Evolutionary conservation across 176 grass and related monocot genomes (phyloP), one percentile per base, ranked within the genome.

Genomic region (Raddia distichophylla): DNA sequence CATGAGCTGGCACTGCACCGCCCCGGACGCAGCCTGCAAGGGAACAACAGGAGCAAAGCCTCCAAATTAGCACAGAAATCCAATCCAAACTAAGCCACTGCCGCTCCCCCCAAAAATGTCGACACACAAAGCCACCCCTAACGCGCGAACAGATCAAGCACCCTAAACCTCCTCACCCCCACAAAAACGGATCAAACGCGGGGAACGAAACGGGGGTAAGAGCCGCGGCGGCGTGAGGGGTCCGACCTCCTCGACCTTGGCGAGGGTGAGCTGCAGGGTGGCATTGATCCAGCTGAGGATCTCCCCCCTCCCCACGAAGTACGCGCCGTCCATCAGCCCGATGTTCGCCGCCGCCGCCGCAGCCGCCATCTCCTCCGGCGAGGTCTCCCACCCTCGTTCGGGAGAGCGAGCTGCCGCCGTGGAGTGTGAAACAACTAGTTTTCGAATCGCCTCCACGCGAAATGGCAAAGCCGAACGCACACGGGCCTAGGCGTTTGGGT

Each of bases 251-350:
- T 97, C 94, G 56, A 97, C 91, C 86, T 97, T 97, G 65, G 72
- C 79, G 66, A 97, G 88, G 34, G 77, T 71, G 76, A 97, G 89
- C 76, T 97, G 94, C 3, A 97, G 94, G 16, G 91, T 94, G 17
- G 91, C 90, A 57, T 97, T 97, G 89, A 97, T 90, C 94, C 94
- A 97, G 42, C 76, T 75, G 15, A 97, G 91, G 90, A 97, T 88
- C 91, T 97, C 94, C 53, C 86, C 92, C 89, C 94, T 86, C 51
- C 94, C 94, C 2, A 97, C 94, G 82, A 97, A 97, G 85, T 97
- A 97, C 9, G 94, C 94, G 43, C 91, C 83, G 87, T 97, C 94
- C 94, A 97, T 97, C 72, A 94, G 91, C 75, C 94, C 94, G 42
- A 97, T 94, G 56, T 27, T 27, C n/a, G 59, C 88, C 75, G 94